Conservation (phyloP, 345 rosid species). For the Lepidium sativum region DNA sequence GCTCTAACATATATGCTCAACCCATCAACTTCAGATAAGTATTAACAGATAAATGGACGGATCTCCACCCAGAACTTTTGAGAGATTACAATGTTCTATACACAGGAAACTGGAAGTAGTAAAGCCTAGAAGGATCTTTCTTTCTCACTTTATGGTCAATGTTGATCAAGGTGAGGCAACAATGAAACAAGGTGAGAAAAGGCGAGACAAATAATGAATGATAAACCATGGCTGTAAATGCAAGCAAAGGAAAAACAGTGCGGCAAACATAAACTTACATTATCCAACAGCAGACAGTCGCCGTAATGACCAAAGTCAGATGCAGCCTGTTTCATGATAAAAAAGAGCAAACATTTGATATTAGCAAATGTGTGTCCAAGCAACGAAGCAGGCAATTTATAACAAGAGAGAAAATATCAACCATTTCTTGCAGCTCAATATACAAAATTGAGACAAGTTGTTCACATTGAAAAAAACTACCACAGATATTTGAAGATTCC, state of each 20-base stretch:
- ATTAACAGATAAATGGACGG: background rate
- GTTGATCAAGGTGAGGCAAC: background rate
- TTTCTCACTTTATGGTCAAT: background rate
- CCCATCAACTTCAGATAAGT: background rate
- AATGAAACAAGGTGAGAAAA: background rate
- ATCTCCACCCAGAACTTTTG: background rate
- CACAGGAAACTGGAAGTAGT: too few species aligned
- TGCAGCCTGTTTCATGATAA: constrained; percentile 54
- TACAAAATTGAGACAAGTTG: too few species aligned
- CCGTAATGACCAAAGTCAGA: constrained; percentile 80
- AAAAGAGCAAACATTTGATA: too few species aligned
- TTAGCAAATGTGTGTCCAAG: too few species aligned
- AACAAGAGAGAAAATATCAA: background rate
- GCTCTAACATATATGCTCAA: background rate
- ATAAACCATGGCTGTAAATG: background rate
- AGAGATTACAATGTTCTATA: too few species aligned
- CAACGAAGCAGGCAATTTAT: background rate
- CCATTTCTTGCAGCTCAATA: background rate
- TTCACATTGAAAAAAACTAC: too few species aligned
- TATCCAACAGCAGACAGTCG: constrained; percentile 93
- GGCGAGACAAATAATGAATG: background rate
- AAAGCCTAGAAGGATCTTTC: background rate
- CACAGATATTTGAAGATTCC: too few species aligned
- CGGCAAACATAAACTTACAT: constrained; percentile 51
- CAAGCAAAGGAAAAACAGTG: background rate